These are phyloP conservation scores for Gypsophila paniculata DNA, from an alignment of 179 eudicot species.

Conservation along the genomic window DNA sequence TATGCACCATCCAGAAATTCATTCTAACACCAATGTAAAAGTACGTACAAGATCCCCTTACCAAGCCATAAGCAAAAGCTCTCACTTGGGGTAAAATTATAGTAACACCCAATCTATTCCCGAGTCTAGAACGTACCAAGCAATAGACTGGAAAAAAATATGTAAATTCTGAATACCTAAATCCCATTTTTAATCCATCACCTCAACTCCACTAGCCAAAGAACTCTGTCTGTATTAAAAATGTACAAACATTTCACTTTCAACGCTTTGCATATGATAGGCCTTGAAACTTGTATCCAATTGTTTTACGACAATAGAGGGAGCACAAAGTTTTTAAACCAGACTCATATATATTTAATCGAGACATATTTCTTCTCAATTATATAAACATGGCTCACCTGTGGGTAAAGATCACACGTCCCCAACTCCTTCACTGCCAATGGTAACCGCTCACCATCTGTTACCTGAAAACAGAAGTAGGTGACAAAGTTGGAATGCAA, in stretches of 20 bases:
- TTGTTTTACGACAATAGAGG: not conserved
- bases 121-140: not conserved
- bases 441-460: constrained; percentile 95
- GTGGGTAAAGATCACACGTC: constrained; percentile 96
- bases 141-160: not conserved
- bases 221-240: not conserved
- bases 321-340: not conserved
- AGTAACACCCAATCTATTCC: not conserved
- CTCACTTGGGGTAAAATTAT: not conserved
- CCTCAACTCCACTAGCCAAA: not conserved
- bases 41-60: not conserved
- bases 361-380: not conserved
- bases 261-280: not conserved
- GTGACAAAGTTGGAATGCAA: constrained; percentile 9
- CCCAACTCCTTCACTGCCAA: constrained; percentile 94
- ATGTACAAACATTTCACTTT: not conserved
- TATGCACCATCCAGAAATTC: not conserved
- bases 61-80: not conserved
- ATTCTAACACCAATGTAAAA: not conserved
- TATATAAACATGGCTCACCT: constrained; percentile 41
- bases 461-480: constrained; percentile 45
- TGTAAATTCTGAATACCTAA: not conserved
- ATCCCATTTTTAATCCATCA: not conserved
- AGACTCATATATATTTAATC: not conserved
- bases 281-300: not conserved